A percentile compares a stretch with the other conserved stretches of the same genome.
phyloP scores from a whole-genome alignment of 2,329 filamentous ascomycete species.

The Dichotomopilus funicola region DNA sequence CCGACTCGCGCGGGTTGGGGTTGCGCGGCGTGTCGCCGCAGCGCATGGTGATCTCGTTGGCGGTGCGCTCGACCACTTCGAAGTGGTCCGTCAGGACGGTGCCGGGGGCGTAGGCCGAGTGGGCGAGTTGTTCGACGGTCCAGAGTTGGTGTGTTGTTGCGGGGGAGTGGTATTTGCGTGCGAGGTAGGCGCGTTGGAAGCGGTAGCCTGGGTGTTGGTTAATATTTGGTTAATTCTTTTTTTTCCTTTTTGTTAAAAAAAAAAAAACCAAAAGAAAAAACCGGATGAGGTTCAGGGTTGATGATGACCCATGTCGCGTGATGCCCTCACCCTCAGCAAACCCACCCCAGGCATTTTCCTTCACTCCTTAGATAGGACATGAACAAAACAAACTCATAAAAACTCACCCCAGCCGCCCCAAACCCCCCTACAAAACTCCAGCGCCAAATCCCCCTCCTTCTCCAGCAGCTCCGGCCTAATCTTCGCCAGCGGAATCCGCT shows the following conservation, averaged over 20 bases:
- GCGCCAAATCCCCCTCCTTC: slow-evolving; percentile 49
- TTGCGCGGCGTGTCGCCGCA: slow-evolving; percentile 60
- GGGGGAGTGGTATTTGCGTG: slow-evolving; percentile 51
- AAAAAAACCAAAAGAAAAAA: background rate
- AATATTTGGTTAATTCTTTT: too few relatives aligned
- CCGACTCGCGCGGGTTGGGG: slow-evolving; percentile 47
- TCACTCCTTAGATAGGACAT: too few relatives aligned
- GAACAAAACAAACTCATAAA: background rate
- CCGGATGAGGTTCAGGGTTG: background rate
- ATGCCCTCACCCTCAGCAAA: background rate
- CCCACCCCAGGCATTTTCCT: too few relatives aligned
- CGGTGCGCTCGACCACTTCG: slow-evolving; percentile 60
- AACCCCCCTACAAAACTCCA: slow-evolving; percentile 61
- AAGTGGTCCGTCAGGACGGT: slow-evolving; percentile 65
- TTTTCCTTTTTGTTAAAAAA: background rate
- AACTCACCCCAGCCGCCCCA: slow-evolving; percentile 57
- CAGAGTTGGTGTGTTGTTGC: slow-evolving; percentile 56
- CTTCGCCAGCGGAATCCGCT: slow-evolving; percentile 54
- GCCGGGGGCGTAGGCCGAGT: slow-evolving; percentile 54
- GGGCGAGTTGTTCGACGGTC: slow-evolving; percentile 47
- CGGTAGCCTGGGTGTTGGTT: slow-evolving; percentile 40
- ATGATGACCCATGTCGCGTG: background rate
- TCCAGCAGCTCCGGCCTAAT: slow-evolving; percentile 60
- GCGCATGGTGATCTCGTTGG: slow-evolving; percentile 54
- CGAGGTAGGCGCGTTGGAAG: slow-evolving; percentile 51